These are phyloP conservation scores for Artemisia annua DNA, from an alignment of 129 eudicot genomes.

Conservation along the genomic window DNA sequence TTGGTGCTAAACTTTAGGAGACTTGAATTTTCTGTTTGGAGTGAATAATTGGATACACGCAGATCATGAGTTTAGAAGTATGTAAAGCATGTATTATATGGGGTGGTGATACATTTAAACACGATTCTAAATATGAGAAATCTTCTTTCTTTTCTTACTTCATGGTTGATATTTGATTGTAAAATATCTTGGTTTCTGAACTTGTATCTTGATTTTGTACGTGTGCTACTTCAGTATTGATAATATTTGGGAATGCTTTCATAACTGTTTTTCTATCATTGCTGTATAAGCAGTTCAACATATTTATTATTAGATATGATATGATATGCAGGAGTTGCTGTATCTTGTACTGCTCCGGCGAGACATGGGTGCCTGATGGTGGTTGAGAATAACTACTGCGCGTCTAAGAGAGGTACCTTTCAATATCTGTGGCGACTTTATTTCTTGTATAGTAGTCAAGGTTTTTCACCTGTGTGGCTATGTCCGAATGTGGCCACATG, in stretches of 20 bases:
- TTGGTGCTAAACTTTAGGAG: background rate
- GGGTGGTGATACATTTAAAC: background rate
- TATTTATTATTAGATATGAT: constrained; percentile 7
- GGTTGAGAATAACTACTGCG: constrained; percentile 90
- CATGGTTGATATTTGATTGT: background rate
- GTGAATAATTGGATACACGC: constrained; percentile 6
- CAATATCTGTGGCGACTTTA: constrained; percentile 21
- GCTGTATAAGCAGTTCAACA: constrained; percentile 18
- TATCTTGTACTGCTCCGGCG: constrained; percentile 72
- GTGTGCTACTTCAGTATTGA: background rate
- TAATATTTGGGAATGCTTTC: background rate
- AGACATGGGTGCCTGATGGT: constrained; percentile 92
- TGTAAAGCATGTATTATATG: background rate
- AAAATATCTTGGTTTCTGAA: constrained; percentile 14
- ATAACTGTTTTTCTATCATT: background rate
- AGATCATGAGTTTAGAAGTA: constrained; percentile 17
- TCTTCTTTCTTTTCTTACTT: too few relatives aligned
- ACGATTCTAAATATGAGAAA: too few relatives aligned
- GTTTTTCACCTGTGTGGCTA: background rate
- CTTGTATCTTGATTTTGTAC: constrained; percentile 7
- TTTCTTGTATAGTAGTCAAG: constrained; percentile 1
- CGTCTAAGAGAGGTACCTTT: constrained; percentile 82
- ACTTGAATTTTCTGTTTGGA: background rate
- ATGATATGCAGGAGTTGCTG: constrained; percentile 62
- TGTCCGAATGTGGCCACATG: background rate